Percentiles rank a stretch among this genome's conserved stretches.
phyloP scores from a whole-genome alignment of 2,329 filamentous ascomycete species.

The Paraconiothyrium brasiliense region DNA sequence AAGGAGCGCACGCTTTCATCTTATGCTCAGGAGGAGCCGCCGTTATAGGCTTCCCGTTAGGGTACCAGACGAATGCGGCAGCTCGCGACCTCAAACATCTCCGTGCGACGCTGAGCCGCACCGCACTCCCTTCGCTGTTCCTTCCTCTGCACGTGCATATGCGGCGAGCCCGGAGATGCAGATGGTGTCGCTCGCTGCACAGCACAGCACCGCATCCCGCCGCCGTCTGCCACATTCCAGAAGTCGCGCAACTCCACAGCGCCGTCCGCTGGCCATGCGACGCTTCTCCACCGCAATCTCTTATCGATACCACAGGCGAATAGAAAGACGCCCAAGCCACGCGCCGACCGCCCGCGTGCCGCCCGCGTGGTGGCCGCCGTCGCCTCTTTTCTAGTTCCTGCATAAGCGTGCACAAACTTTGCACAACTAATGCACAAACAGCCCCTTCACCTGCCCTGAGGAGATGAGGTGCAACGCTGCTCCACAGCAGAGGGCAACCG shows the following conservation, averaged over 20 bases:
- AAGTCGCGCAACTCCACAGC: background rate
- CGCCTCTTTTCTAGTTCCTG: slow-evolving; percentile 13
- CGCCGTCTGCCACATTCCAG: background rate
- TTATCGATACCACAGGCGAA: slow-evolving; percentile 14
- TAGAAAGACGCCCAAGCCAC: slow-evolving; percentile 2
- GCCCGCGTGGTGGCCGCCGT: slow-evolving; percentile 5
- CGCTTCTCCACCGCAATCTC: slow-evolving; percentile 7
- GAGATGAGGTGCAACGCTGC: background rate
- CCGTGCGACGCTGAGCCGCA: background rate
- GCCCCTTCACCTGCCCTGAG: too few relatives aligned
- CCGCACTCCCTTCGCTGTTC: background rate
- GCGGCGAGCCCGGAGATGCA: background rate
- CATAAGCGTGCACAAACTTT: slow-evolving; percentile 18
- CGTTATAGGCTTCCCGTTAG: slow-evolving; percentile 3
- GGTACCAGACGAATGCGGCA: slow-evolving; percentile 5
- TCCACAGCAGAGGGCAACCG: background rate
- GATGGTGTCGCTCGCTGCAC: too few relatives aligned
- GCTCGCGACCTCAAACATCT: slow-evolving; percentile 8
- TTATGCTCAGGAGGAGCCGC: background rate
- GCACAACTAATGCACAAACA: slow-evolving; percentile 16
- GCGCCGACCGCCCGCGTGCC: background rate
- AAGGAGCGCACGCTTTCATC: background rate
- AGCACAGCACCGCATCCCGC: background rate
- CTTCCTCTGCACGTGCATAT: background rate
- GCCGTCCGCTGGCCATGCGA: background rate